A percentile compares a stretch with the other conserved stretches of the same genome.
phyloP scores from a whole-genome alignment of 2,329 filamentous ascomycete genomes.

The Gremmenia infestans region DNA sequence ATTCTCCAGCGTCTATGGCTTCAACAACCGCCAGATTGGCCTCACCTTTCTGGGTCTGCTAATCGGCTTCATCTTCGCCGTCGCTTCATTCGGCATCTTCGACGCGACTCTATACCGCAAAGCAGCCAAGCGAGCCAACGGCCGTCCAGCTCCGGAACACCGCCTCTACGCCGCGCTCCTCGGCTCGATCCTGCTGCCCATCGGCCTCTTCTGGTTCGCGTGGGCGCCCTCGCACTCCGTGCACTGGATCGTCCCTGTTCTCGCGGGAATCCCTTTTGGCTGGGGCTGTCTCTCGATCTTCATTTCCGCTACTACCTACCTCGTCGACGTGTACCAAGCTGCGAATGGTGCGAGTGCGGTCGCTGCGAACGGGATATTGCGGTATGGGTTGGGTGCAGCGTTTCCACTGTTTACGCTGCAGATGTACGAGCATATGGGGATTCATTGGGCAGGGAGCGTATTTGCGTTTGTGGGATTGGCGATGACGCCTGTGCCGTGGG shows the following conservation, averaged over 20 bases:
- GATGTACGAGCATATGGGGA: conserved; percentile 38
- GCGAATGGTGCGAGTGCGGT: conserved; percentile 23
- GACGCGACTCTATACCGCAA: conserved; percentile 48
- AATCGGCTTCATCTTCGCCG: conserved; percentile 22
- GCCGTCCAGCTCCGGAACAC: conserved; percentile 46
- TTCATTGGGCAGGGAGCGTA: conserved; percentile 39
- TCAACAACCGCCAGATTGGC: conserved; percentile 32
- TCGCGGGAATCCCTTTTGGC: conserved; percentile 40
- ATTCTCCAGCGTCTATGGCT: conserved; percentile 42
- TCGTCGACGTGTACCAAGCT: conserved; percentile 24
- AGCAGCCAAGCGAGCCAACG: conserved; percentile 18
- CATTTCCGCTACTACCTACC: conserved; percentile 24
- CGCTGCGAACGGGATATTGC: conserved; percentile 26
- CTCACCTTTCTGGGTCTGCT: conserved; percentile 26
- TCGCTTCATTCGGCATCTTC: conserved; percentile 38
- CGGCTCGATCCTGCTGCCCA: conserved; percentile 22
- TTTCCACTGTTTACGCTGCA: conserved; percentile 40
- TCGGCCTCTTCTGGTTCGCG: conserved; percentile 31
- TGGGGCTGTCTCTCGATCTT: conserved; percentile 57
- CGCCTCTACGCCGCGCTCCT: conserved; percentile 55
- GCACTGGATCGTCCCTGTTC: conserved; percentile 27
- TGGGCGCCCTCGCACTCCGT: conserved; percentile 21
- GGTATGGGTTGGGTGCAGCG: conserved; percentile 23
- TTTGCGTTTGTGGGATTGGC: conserved; percentile 38
- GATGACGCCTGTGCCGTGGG: conserved; percentile 40